Conservation (phyloP, 352 stramenopile genomes). For the Phytophthora uliginosa region DNA sequence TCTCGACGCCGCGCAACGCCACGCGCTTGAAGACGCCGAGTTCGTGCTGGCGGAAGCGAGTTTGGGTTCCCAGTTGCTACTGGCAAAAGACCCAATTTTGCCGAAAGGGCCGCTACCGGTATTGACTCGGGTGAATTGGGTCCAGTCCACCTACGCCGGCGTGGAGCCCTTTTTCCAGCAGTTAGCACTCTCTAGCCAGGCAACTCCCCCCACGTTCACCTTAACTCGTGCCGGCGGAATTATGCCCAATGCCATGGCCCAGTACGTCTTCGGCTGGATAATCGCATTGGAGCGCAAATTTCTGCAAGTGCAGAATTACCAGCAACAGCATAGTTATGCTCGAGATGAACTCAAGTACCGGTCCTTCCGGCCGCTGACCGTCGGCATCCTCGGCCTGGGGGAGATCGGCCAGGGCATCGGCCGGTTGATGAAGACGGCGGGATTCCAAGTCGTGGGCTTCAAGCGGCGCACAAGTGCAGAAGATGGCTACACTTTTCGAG, state of each 20-base stretch:
- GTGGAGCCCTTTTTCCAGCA: constrained; percentile 53
- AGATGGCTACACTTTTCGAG: constrained; percentile 5
- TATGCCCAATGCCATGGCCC: constrained; percentile 54
- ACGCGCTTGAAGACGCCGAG: constrained; percentile 34
- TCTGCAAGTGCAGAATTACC: constrained; percentile 43
- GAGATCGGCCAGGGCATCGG: constrained; percentile 75
- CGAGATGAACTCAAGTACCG: constrained; percentile 39
- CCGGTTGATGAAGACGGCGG: constrained; percentile 51
- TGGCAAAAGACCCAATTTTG: constrained; percentile 22
- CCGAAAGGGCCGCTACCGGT: constrained; percentile 1
- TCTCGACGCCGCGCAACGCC: constrained; percentile 27
- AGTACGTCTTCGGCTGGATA: constrained; percentile 62
- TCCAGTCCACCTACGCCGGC: constrained; percentile 62
- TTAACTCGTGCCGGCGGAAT: constrained; percentile 57
- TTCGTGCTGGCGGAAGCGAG: constrained; percentile 48
- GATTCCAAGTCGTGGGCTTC: constrained; percentile 75
- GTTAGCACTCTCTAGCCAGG: neutral
- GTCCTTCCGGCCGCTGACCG: constrained; percentile 46
- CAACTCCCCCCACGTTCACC: constrained; percentile 33
- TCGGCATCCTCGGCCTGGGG: constrained; percentile 66
- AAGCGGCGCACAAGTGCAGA: constrained; percentile 51
- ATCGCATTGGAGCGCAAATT: constrained; percentile 54
- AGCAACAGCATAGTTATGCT: constrained; percentile 42
- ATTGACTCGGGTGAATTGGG: constrained; percentile 48
- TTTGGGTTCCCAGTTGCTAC: constrained; percentile 37